These are phyloP conservation scores for Candida dubliniensis DNA, from an alignment of 1,139 yeast genomes.

Conservation along the genomic window DNA sequence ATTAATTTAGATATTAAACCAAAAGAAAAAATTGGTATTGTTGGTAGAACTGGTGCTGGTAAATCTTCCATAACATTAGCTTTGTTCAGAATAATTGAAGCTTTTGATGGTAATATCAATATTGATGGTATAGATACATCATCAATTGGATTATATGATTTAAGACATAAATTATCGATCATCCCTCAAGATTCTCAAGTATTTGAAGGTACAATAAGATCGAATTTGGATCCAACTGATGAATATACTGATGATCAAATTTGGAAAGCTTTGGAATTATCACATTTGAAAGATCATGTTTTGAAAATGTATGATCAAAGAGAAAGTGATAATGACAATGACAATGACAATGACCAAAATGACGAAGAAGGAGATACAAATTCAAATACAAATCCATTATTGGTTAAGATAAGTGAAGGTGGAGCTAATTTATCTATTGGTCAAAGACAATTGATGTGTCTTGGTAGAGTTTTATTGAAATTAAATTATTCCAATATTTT, in stretches of 20 bases:
- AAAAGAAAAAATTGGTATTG: conserved; percentile 89
- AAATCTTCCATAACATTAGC: conserved; percentile 90
- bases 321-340: too few relatives aligned
- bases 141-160: conserved; percentile 74
- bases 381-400: conserved; percentile 46
- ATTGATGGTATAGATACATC: conserved; percentile 75
- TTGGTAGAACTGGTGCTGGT: conserved; percentile 97
- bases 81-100: conserved; percentile 85
- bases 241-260: conserved; percentile 70
- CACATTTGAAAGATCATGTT: conserved; percentile 81
- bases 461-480: conserved; percentile 48
- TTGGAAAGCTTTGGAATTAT: conserved; percentile 82
- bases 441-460: conserved; percentile 38
- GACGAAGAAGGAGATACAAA: conserved; percentile 15
- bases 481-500: conserved; percentile 41
- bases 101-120: conserved; percentile 65
- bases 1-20: conserved; percentile 69
- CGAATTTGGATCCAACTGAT: conserved; percentile 84
- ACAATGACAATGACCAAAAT: too few relatives aligned
- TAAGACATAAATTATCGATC: conserved; percentile 82
- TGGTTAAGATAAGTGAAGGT: conserved; percentile 54
- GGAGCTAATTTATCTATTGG: conserved; percentile 40
- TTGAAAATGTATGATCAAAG: conserved; percentile 50
- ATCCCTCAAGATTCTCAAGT: conserved; percentile 98
- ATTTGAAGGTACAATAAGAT: conserved; percentile 86